Percentiles rank a stretch among this genome's conserved stretches.
These are phyloP conservation scores for Globisporangium polare DNA, from an alignment of 352 stramenopile species.

Conservation along the genomic window DNA sequence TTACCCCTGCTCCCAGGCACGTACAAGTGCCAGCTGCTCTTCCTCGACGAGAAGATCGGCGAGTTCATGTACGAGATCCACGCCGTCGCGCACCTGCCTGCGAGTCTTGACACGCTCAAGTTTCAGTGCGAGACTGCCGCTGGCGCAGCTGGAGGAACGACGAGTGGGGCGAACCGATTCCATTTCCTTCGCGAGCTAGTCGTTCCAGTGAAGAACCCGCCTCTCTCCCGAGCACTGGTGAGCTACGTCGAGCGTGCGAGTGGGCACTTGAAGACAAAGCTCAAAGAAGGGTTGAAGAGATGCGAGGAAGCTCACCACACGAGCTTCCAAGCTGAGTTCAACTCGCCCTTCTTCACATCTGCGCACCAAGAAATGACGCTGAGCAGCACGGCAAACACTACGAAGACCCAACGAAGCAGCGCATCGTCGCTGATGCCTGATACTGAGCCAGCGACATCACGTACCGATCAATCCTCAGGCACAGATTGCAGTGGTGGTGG, in stretches of 20 bases:
- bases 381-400: constrained; percentile 15
- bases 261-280: constrained; percentile 60
- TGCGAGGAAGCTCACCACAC: constrained; percentile 72
- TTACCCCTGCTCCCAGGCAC: constrained; percentile 83
- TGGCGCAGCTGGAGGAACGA: constrained; percentile 7
- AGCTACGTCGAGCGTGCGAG: constrained; percentile 65
- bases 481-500: background rate
- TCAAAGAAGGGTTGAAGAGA: constrained; percentile 74
- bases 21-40: constrained; percentile 89
- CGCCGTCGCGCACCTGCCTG: constrained; percentile 73
- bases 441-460: background rate
- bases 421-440: constrained; percentile 6
- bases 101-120: constrained; percentile 67
- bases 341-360: constrained; percentile 85
- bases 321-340: constrained; percentile 72
- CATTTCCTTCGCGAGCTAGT: constrained; percentile 76
- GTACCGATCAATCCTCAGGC: constrained; percentile 8
- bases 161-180: constrained; percentile 17
- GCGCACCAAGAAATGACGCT: constrained; percentile 51
- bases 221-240: constrained; percentile 67
- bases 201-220: constrained; percentile 76
- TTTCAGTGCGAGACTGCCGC: constrained; percentile 65
- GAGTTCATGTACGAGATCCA: constrained; percentile 93
- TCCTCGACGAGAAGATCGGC: constrained; percentile 90
- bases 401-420: constrained; percentile 1